phyloP scores from a whole-genome alignment of 2,329 filamentous ascomycete species.

The Penicillium freii region DNA sequence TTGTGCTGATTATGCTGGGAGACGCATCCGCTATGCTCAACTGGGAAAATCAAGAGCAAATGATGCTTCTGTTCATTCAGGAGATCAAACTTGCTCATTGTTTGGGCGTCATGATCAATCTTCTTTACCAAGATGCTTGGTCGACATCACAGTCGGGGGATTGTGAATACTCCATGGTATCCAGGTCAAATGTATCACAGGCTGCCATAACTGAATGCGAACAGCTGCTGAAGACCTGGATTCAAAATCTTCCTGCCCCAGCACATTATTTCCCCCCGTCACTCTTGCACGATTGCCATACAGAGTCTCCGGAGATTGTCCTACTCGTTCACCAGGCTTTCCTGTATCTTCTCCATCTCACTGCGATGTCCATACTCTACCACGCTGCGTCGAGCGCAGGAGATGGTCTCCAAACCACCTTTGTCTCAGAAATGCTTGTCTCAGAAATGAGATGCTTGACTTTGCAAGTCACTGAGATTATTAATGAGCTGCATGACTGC shows the following conservation, averaged over 20 bases:
- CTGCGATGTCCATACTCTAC: slow-evolving; percentile 1
- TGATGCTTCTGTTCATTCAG: slow-evolving; percentile 10
- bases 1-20: slow-evolving; percentile 4
- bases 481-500: slow-evolving; percentile 8
- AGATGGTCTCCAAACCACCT: neutral
- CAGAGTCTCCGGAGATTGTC: slow-evolving; percentile 3
- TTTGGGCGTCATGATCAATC: slow-evolving; percentile 2
- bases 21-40: slow-evolving; percentile 6
- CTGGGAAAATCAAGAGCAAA: slow-evolving; percentile 9
- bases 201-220: neutral
- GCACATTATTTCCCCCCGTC: slow-evolving; percentile 8
- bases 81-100: slow-evolving; percentile 8
- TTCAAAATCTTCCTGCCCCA: slow-evolving; percentile 1
- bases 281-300: neutral
- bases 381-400: neutral
- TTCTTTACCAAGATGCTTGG: slow-evolving; percentile 7
- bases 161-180: neutral
- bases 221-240: slow-evolving; percentile 7
- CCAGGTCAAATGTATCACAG: slow-evolving; percentile 2
- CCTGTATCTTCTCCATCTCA: slow-evolving; percentile 11
- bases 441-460: slow-evolving; percentile 1
- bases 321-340: slow-evolving; percentile 9
- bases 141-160: neutral
- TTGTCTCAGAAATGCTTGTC: slow-evolving; percentile 1
- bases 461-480: slow-evolving; percentile 4